These are phyloP conservation scores for Blastobotrys aristatus DNA, from an alignment of 1,139 yeast genomes.

Conservation along the genomic window DNA sequence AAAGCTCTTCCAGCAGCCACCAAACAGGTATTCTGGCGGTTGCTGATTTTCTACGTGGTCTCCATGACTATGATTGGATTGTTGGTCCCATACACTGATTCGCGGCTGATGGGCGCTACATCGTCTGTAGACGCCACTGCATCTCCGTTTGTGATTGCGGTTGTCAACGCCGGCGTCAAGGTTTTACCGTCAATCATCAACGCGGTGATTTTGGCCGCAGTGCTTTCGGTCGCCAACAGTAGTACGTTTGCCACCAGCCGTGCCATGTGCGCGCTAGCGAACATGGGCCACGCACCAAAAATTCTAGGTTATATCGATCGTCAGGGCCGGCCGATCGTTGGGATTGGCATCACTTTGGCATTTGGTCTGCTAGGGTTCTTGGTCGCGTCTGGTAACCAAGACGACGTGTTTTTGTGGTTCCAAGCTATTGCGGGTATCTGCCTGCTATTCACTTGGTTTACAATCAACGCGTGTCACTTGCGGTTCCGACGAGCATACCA, in stretches of 20 bases:
- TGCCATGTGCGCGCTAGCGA: conserved; percentile 74
- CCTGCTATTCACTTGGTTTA: conserved; percentile 79
- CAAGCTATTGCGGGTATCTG: conserved; percentile 79
- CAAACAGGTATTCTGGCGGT: conserved; percentile 70
- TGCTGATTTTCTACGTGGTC: conserved; percentile 56
- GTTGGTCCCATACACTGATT: conserved; percentile 56
- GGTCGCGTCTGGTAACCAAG: conserved; percentile 59
- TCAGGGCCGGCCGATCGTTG: conserved; percentile 67
- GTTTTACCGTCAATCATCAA: conserved; percentile 69
- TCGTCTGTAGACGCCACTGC: conserved; percentile 50
- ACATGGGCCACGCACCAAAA: conserved; percentile 76
- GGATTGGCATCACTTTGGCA: conserved; percentile 50
- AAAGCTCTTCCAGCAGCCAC: conserved; percentile 61
- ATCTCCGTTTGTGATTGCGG: conserved; percentile 72
- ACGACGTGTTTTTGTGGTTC: conserved; percentile 74
- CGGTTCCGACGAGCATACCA: conserved; percentile 73
- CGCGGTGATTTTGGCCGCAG: conserved; percentile 65
- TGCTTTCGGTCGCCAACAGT: conserved; percentile 68
- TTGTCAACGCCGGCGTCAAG: conserved; percentile 50
- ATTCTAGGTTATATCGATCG: conserved; percentile 69
- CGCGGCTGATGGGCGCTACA: conserved; percentile 41
- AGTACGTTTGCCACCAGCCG: conserved; percentile 76
- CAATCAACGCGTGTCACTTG: conserved; percentile 70
- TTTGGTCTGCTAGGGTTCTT: conserved; percentile 69
- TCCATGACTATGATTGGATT: conserved; percentile 56